Conservation (phyloP, 148 eudicot species). For the Rhododendron griersonianum region DNA sequence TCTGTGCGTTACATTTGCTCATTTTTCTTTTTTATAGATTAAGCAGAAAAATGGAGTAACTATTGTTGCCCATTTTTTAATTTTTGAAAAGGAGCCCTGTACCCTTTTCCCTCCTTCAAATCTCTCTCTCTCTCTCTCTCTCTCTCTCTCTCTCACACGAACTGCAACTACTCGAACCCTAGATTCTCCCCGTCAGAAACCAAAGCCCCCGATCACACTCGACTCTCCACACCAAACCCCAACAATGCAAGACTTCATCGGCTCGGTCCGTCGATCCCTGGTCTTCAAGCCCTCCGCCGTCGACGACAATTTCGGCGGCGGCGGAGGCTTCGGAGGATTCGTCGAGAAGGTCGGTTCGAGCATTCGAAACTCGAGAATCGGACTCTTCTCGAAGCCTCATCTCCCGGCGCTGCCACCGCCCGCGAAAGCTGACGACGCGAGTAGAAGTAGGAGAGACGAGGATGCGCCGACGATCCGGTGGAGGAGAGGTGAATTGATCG, state of each 20-base stretch:
- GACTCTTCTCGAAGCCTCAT: constrained; percentile 41
- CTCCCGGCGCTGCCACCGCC: constrained; percentile 28
- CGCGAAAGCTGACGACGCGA: background rate
- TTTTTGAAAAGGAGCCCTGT: background rate
- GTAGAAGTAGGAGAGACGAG: constrained; percentile 19
- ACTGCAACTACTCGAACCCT: constrained; percentile 19
- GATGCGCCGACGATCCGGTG: constrained; percentile 57
- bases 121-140: background rate
- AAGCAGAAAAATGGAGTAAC: too few species aligned
- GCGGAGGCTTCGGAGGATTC: constrained; percentile 42
- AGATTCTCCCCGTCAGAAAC: background rate
- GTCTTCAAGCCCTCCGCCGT: constrained; percentile 41
- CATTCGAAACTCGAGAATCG: constrained; percentile 68
- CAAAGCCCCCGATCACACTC: constrained; percentile 1
- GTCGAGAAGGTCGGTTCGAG: constrained; percentile 66
- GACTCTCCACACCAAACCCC: background rate
- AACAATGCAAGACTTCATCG: constrained; percentile 78
- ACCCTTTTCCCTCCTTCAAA: constrained; percentile 10
- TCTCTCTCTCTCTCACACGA: background rate
- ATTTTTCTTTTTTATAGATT: too few species aligned
- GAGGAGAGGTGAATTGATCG: constrained; percentile 90
- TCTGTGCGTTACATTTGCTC: too few species aligned
- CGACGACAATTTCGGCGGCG: constrained; percentile 24
- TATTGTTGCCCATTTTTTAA: background rate
- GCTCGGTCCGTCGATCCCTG: constrained; percentile 60